These are phyloP conservation scores for Chenopodium berlandieri DNA, from an alignment of 148 eudicot genomes.

Conservation along the genomic window DNA sequence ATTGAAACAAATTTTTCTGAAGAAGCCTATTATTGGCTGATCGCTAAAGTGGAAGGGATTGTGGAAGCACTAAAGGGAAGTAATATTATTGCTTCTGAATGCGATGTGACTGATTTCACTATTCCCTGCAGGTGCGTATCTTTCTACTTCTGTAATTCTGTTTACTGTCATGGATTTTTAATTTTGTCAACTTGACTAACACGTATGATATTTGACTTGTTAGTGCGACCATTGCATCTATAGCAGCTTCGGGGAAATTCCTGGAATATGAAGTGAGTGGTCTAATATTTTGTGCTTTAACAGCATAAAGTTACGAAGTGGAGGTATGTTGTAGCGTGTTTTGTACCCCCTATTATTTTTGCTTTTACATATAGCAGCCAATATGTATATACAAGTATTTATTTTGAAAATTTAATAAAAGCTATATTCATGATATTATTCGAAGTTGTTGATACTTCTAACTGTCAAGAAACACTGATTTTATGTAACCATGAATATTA, in stretches of 20 bases:
- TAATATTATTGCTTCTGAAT: constrained; percentile 58
- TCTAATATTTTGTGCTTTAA: constrained; percentile 83
- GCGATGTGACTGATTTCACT: constrained; percentile 45
- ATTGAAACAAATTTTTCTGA: background rate
- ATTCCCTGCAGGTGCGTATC: constrained; percentile 64
- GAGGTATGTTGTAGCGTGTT: constrained; percentile 51
- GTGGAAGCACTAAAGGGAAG: constrained; percentile 62
- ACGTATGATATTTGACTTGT: constrained; percentile 57
- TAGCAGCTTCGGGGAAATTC: constrained; percentile 49
- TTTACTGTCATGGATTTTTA: constrained; percentile 16
- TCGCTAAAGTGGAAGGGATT: constrained; percentile 80
- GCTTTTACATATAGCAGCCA: background rate
- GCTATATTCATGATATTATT: too few relatives aligned
- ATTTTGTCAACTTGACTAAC: background rate
- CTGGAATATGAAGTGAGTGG: constrained; percentile 87
- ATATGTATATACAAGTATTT: too few relatives aligned
- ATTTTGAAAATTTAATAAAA: too few relatives aligned
- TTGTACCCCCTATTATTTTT: too few relatives aligned
- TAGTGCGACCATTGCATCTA: constrained; percentile 66
- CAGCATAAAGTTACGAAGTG: constrained; percentile 83
- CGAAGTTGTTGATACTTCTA: too few relatives aligned
- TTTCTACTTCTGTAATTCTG: constrained; percentile 13
- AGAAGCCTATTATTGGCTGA: constrained; percentile 48
- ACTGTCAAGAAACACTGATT: too few relatives aligned
- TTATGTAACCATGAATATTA: too few relatives aligned